phyloP scores from a whole-genome alignment of 352 stramenopile species.

The Thraustochytrium sp. region DNA sequence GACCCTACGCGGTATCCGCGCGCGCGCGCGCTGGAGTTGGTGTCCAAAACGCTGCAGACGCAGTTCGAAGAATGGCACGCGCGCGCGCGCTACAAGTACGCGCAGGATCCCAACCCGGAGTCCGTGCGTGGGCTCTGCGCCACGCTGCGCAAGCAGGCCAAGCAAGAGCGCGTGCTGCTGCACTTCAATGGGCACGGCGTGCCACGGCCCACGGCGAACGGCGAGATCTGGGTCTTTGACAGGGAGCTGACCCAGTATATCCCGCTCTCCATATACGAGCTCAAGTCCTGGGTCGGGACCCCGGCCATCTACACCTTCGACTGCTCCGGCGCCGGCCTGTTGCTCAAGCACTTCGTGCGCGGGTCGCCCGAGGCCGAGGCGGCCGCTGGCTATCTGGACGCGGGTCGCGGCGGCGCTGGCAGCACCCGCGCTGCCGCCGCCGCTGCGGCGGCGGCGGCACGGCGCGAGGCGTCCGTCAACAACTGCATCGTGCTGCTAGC shows the following conservation, averaged over 20 bases:
- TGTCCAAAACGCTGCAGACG: slow-evolving; percentile 69
- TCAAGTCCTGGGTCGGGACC: slow-evolving; percentile 84
- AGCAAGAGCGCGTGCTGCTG: slow-evolving; percentile 81
- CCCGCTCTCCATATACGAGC: slow-evolving; percentile 89
- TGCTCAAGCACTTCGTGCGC: slow-evolving; percentile 84
- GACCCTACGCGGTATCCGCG: slow-evolving; percentile 87
- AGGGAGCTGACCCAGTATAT: slow-evolving; percentile 99
- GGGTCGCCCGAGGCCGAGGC: background rate
- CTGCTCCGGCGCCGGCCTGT: slow-evolving; percentile 87
- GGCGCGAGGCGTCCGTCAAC: slow-evolving; percentile 42
- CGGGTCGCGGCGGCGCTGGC: background rate
- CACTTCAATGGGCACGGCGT: slow-evolving; percentile 99
- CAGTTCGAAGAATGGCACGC: slow-evolving; percentile 94
- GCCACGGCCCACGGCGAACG: slow-evolving; percentile 87
- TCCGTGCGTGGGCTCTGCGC: slow-evolving; percentile 87
- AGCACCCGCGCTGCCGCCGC: too few species aligned
- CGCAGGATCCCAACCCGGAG: slow-evolving; percentile 92
- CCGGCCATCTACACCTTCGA: slow-evolving; percentile 95
- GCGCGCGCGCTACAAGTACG: slow-evolving; percentile 83
- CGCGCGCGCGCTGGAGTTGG: slow-evolving; percentile 90
- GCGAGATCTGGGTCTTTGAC: slow-evolving; percentile 99
- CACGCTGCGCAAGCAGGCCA: slow-evolving; percentile 79
- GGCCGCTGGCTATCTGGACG: too few species aligned
- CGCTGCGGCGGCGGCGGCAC: background rate
- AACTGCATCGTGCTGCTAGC: slow-evolving; percentile 94